A percentile compares a stretch with the other conserved stretches of the same genome.
Evolutionary conservation across 2,329 filamentous ascomycete species (phyloP).

Genomic region (Claviceps sp.): DNA sequence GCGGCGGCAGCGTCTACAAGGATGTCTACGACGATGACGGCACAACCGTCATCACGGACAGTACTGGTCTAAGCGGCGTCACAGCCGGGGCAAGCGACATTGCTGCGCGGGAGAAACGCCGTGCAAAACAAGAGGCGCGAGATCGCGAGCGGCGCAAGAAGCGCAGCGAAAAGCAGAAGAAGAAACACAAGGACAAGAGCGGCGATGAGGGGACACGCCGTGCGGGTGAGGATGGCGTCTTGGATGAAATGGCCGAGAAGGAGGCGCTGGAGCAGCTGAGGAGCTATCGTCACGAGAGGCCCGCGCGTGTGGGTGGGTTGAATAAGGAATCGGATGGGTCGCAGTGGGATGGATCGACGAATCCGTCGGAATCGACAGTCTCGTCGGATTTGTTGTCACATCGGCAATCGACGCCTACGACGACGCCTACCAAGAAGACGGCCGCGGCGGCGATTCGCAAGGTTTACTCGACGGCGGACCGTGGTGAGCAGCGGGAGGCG

Average conservation of each 20-base stretch:
- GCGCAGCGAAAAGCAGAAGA: constrained; percentile 2
- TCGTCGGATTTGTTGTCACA: constrained; percentile 45
- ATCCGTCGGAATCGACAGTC: constrained; percentile 51
- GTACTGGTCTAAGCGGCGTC: constrained; percentile 37
- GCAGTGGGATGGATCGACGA: constrained; percentile 61
- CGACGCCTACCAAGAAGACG: constrained; percentile 29
- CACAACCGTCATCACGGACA: constrained; percentile 32
- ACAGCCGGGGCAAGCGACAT: constrained; percentile 45
- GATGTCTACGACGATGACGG: constrained; percentile 43
- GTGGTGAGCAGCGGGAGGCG: constrained; percentile 35
- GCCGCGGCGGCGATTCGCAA: constrained; percentile 34
- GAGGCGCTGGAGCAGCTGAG: constrained; percentile 57
- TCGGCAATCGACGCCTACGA: constrained; percentile 42
- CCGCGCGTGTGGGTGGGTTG: constrained; percentile 77
- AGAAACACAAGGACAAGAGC: constrained; percentile 11
- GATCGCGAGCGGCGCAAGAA: constrained; percentile 23
- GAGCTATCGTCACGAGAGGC: constrained; percentile 73
- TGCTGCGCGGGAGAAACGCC: constrained; percentile 39
- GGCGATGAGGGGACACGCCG: constrained; percentile 30
- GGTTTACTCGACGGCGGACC: constrained; percentile 47
- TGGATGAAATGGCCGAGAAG: constrained; percentile 53
- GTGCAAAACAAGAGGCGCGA: constrained; percentile 37
- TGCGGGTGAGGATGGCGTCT: constrained; percentile 43
- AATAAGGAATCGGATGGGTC: constrained; percentile 72
- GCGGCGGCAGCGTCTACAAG: constrained; percentile 76